A percentile compares a stretch with the other conserved stretches of the same genome.
Conservation (phyloP, 2,329 filamentous ascomycete species). For the Diplodia corticola region DNA sequence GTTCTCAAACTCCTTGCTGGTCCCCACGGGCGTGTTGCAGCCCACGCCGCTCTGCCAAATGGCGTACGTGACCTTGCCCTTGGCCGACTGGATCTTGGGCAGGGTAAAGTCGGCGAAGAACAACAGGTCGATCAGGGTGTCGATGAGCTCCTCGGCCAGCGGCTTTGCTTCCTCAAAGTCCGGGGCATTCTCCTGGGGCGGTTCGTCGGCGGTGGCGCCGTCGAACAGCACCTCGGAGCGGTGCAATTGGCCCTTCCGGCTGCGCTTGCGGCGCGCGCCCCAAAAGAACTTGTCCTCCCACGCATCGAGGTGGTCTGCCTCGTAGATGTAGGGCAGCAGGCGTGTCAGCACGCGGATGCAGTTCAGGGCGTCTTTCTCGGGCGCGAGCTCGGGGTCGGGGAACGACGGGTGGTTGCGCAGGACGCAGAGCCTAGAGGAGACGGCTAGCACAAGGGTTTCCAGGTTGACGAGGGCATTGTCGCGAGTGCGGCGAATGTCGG, state of each 20-base stretch:
- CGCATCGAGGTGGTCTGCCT: slow-evolving; percentile 74
- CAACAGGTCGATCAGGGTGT: slow-evolving; percentile 82
- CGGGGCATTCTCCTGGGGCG: slow-evolving; percentile 49
- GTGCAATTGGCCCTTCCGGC: slow-evolving; percentile 45
- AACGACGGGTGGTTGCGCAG: slow-evolving; percentile 89
- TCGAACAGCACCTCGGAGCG: slow-evolving; percentile 79
- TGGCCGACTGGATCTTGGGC: slow-evolving; percentile 68
- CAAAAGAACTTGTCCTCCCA: slow-evolving; percentile 98
- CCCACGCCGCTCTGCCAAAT: slow-evolving; percentile 99
- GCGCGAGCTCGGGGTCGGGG: slow-evolving; percentile 80
- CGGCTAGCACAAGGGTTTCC: slow-evolving; percentile 80
- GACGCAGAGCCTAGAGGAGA: slow-evolving; percentile 78
- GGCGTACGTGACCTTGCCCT: slow-evolving; percentile 81
- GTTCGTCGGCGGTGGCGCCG: slow-evolving; percentile 60
- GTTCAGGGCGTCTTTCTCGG: slow-evolving; percentile 85
- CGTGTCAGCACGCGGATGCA: slow-evolving; percentile 90
- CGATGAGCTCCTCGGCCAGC: slow-evolving; percentile 87
- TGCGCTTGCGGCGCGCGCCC: slow-evolving; percentile 68
- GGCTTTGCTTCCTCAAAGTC: slow-evolving; percentile 83
- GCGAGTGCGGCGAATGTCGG: slow-evolving; percentile 75
- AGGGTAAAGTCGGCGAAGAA: slow-evolving; percentile 92
- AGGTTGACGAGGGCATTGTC: slow-evolving; percentile 84
- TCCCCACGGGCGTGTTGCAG: slow-evolving; percentile 84
- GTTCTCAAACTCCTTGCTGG: slow-evolving; percentile 88
- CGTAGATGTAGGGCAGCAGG: slow-evolving; percentile 87